Evolutionary conservation across 2,329 filamentous ascomycete species (phyloP), one percentile per base, ranked within the genome.

Genomic region (Microdochium bolleyi): DNA sequence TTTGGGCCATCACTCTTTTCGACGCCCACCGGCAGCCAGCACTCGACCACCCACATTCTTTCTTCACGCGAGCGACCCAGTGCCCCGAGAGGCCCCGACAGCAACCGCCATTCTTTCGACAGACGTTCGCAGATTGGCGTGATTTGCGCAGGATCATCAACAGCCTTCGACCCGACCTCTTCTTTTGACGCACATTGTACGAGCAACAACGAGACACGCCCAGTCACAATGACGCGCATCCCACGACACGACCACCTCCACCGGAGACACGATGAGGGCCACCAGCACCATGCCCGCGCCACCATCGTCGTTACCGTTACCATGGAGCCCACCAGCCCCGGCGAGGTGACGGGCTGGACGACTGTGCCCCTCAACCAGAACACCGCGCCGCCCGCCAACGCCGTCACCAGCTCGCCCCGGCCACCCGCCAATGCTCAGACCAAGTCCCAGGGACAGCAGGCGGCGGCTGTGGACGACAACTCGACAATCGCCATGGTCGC

Each of bases 231-330:
- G 52, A 27, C 27, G 19, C 57, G 55, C 55, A 53, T 46, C 30
- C 61, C 41, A 46, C 41, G 41, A 46, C 41, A 65, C 53, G 57
- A 61, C 25, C 61, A 60, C 55, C 58, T 61, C 52, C 62, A 64
- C 50, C 48, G 51, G 54, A 60, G 59, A 57, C 60, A 55, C 19
- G 59, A 48, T 46, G 61, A 57, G 62, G 57, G 34, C 5, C 34
- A 46, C 41, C 41, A 46, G 41, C 3, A 19, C 3, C 19, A 22
- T 21, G 41, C 21, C 16, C 41, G 41, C 41, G 41, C n/a, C n/a
- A 46, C 41, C 16, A 22, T 46, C 41, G 21, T 46, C 41, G 41
- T 22, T 5, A 46, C 41, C 19, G 16, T 19, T 5, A 46, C 41
- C 9, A 5, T 11, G 16, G 7, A 3, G 16, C n/a, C 41, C 3